Conservation (phyloP, 768 basidiomycete genomes). For the Fistulinella prunicolor region DNA sequence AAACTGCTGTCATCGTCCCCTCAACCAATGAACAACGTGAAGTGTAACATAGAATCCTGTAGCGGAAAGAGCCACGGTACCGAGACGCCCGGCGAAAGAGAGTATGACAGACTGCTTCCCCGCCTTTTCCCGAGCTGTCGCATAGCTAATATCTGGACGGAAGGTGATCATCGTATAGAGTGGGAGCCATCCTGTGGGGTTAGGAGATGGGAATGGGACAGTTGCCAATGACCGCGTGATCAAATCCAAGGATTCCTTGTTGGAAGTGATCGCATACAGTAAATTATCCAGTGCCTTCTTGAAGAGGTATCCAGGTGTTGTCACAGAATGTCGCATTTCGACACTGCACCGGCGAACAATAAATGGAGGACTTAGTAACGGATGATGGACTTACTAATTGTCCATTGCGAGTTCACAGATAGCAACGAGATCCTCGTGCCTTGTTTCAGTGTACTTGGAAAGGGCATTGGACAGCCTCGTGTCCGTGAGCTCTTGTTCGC, state of each 20-base stretch:
- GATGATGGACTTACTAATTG: conserved; percentile 78
- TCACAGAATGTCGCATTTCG: conserved; percentile 93
- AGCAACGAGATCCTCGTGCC: conserved; percentile 86
- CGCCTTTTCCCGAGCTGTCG: conserved; percentile 70
- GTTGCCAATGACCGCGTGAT: conserved; percentile 46
- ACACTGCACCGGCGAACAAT: conserved; percentile 49
- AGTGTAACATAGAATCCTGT: conserved; percentile 37
- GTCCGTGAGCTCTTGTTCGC: conserved; percentile 43
- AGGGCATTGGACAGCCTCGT: conserved; percentile 63
- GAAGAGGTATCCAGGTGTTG: conserved; percentile 74
- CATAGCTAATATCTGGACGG: conserved; percentile 91
- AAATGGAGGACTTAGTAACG: conserved; percentile 23
- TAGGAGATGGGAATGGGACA: conserved; percentile 55
- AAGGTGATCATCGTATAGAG: conserved; percentile 99
- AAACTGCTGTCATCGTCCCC: conserved; percentile 12
- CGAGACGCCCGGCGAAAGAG: conserved; percentile 46
- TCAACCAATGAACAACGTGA: conserved; percentile 21
- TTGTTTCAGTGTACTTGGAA: conserved; percentile 70
- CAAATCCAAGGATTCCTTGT: conserved; percentile 44
- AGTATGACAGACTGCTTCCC: conserved; percentile 67
- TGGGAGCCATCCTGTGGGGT: conserved; percentile 81
- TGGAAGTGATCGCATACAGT: conserved; percentile 59
- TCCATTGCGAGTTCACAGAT: conserved; percentile 92
- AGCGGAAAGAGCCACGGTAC: conserved; percentile 42
- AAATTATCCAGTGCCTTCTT: conserved; percentile 78